Conservation (phyloP, 257 asterid species). For the Dorcoceras hygrometricum region DNA sequence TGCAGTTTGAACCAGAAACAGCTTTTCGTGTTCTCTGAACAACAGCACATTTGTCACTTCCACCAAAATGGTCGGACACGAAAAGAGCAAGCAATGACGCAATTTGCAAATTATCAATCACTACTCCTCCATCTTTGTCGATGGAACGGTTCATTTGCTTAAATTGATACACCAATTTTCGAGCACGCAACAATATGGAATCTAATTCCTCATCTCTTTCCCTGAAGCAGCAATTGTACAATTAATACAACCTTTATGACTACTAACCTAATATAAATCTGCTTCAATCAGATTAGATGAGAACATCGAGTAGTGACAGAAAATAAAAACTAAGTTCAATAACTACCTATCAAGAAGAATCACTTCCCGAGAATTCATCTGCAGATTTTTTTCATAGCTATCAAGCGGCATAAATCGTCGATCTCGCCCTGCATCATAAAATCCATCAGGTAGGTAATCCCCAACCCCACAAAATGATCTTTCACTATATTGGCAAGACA, state of each 20-base stretch:
- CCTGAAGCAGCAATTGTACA: constrained; percentile 46
- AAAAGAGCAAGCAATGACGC: constrained; percentile 88
- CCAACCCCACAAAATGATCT: constrained; percentile 68
- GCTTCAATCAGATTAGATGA: not conserved
- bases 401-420: constrained; percentile 76
- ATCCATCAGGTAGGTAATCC: constrained; percentile 84
- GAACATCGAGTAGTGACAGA: constrained; percentile 5
- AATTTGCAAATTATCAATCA: constrained; percentile 52
- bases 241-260: constrained; percentile 4
- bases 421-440: constrained; percentile 95
- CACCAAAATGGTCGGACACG: constrained; percentile 96
- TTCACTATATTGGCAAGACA: constrained; percentile 70
- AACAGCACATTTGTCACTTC: constrained; percentile 71
- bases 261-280: constrained; percentile 5
- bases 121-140: constrained; percentile 33
- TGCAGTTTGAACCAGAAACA: constrained; percentile 64
- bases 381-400: constrained; percentile 51
- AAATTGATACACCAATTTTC: constrained; percentile 51
- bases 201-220: constrained; percentile 79
- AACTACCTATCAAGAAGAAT: constrained; percentile 82
- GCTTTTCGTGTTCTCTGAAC: constrained; percentile 68
- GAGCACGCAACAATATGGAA: constrained; percentile 66
- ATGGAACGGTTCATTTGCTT: constrained; percentile 49
- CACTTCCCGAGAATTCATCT: constrained; percentile 67
- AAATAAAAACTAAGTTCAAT: constrained; percentile 8